Conservation (phyloP, 169 alveolate genomes). For the Besnoitia besnoiti region DNA sequence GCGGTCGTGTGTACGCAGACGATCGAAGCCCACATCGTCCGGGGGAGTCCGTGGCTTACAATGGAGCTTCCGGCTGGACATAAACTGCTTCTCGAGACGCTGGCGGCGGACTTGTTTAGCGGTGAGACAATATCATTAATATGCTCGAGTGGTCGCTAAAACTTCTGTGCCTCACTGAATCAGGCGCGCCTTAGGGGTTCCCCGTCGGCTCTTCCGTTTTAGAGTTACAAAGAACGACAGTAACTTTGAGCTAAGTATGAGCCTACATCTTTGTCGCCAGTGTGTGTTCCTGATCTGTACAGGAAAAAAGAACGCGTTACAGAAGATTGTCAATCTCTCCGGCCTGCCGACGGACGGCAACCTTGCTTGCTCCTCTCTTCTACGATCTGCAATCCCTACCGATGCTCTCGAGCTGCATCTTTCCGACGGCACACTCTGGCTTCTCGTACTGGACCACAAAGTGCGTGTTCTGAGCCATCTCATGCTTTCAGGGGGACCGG, state of each 20-base stretch:
- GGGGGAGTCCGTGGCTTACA: conserved; percentile 48
- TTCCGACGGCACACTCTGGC: conserved; percentile 47
- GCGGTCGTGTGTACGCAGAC: conserved; percentile 2
- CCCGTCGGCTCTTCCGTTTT: not conserved
- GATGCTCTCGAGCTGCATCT: conserved; percentile 47
- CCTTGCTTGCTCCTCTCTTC: conserved; percentile 19
- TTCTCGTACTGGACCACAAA: conserved; percentile 32
- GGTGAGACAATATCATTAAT: too few relatives aligned
- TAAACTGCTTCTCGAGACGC: conserved; percentile 39
- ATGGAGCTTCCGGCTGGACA: conserved; percentile 51
- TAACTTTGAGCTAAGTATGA: not conserved
- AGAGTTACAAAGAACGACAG: not conserved
- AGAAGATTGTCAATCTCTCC: conserved; percentile 19
- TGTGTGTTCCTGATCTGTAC: not conserved
- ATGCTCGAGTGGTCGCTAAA: too few relatives aligned
- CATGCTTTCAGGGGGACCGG: too few relatives aligned
- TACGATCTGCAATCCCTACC: not conserved
- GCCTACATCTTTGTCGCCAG: not conserved
- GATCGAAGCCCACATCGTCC: conserved; percentile 35
- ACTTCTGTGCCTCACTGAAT: too few relatives aligned
- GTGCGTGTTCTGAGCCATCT: not conserved
- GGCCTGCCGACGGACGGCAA: conserved; percentile 49
- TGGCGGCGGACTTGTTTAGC: conserved; percentile 19
- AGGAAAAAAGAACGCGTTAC: conserved; percentile 31
- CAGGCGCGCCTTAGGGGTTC: too few relatives aligned